phyloP scores from a whole-genome alignment of 2,329 filamentous ascomycete species.

The Fusarium secorum region DNA sequence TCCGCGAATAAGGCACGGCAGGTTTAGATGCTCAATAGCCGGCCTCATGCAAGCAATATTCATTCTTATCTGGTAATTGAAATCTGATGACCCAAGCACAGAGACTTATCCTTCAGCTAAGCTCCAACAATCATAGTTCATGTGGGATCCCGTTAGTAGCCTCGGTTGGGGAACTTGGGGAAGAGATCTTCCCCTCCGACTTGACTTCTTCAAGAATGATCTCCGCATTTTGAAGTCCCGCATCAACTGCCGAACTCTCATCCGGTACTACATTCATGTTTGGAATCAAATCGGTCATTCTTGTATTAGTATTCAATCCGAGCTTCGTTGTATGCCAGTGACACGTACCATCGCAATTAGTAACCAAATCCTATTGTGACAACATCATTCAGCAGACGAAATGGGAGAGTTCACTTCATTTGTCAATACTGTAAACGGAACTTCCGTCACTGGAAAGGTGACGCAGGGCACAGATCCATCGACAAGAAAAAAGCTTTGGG shows the following conservation, averaged over 20 bases:
- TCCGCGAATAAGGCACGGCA: neutral
- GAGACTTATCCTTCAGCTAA: neutral
- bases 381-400: neutral
- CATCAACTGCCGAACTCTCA: neutral
- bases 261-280: neutral
- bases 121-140: neutral
- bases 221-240: neutral
- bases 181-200: neutral
- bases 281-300: neutral
- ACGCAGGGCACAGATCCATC: slow-evolving; percentile 1
- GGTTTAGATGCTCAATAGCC: neutral
- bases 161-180: neutral
- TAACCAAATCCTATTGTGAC: neutral
- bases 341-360: accelerated
- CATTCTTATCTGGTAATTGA: accelerated
- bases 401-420: neutral
- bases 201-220: neutral
- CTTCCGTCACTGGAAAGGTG: neutral
- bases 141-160: neutral
- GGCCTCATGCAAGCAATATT: neutral
- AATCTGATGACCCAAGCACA: neutral
- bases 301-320: neutral
- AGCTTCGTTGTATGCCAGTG: neutral
- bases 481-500: neutral
- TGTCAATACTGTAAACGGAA: neutral